Evolutionary conservation across 306 rosid genomes (phyloP), one percentile per base, ranked within the genome.

Genomic region (Malus sieversii): DNA sequence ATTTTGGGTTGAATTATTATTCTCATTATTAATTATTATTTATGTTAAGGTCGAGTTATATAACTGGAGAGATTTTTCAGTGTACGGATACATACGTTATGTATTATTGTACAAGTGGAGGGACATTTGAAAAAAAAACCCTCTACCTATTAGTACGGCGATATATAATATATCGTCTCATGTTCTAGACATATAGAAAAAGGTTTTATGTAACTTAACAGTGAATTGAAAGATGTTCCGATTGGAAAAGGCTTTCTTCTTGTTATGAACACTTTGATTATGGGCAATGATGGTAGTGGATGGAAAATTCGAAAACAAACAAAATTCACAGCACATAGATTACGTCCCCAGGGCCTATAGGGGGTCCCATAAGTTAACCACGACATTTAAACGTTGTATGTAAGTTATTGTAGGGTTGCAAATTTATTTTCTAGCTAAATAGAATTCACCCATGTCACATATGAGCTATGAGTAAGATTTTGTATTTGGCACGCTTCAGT

Each of bases 151-250:
- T 35, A 1, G 8, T 35, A 6, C 1, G 9, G 0, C 0, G 2
- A 35, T 35, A 35, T 35, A 35, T 35, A 35, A 35, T 0, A 2
- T 35, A 35, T 0, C 9, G 2, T 35, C 9, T 35, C 0, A 35
- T 35, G 8, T 35, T 6, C 0, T 2, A 0, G 0, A 1, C 0
- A 6, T 35, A 6, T 35, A 35, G 0, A 6, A 35, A 6, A 35
- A 6, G 6, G 13, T 27, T 18, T 13, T 13, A 4, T n/a, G 30
- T 8, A 4, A 35, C 57, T 8, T 0, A 35, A 35, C 38, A 35
- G 8, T 6, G 46, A 11, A 51, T 13, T 14, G 20, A 11, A 40
- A 40, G 53, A 40, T 18, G 8, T 32, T 72, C 35, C 76, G 14
- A 61, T 30, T 62, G 30, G 64, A 22, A 68, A 44, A 48, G 9